Evolutionary conservation across 352 stramenopile genomes (phyloP).

Genomic region (Pythium brachiatum): DNA sequence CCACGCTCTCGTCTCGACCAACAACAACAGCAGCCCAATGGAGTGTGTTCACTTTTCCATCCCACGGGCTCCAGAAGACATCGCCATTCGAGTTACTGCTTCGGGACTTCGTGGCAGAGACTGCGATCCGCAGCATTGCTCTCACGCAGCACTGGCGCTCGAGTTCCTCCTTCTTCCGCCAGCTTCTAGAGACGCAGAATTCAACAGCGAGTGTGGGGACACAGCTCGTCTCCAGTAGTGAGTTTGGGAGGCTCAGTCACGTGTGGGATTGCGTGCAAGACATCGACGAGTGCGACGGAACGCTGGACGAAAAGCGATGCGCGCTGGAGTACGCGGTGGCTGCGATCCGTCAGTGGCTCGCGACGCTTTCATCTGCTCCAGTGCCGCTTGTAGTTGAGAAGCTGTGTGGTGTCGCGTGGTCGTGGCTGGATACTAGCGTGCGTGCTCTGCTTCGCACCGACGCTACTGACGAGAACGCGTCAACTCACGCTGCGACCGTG

Average conservation of each 20-base stretch:
- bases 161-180: conserved; percentile 31
- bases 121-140: conserved; percentile 17
- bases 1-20: conserved; percentile 7
- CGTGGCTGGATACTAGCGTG: conserved; percentile 17
- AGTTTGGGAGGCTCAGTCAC: conserved; percentile 35
- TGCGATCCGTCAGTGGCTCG: conserved; percentile 19
- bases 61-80: not conserved
- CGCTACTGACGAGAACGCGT: too few relatives aligned
- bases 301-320: conserved; percentile 31
- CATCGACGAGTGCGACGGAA: conserved; percentile 38
- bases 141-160: conserved; percentile 25
- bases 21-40: conserved; percentile 1
- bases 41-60: conserved; percentile 7
- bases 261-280: conserved; percentile 33
- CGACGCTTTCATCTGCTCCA: not conserved
- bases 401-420: conserved; percentile 6
- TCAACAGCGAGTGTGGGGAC: not conserved
- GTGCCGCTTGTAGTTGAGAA: conserved; percentile 5
- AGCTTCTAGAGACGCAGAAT: conserved; percentile 14
- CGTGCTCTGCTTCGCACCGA: not conserved
- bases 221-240: conserved; percentile 26
- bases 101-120: conserved; percentile 26
- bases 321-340: conserved; percentile 33
- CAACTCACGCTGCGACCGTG: not conserved
- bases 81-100: conserved; percentile 40